A percentile compares a stretch with the other conserved stretches of the same genome.
Conservation (phyloP, 169 alveolate genomes). For the Plasmodium fragile region DNA sequence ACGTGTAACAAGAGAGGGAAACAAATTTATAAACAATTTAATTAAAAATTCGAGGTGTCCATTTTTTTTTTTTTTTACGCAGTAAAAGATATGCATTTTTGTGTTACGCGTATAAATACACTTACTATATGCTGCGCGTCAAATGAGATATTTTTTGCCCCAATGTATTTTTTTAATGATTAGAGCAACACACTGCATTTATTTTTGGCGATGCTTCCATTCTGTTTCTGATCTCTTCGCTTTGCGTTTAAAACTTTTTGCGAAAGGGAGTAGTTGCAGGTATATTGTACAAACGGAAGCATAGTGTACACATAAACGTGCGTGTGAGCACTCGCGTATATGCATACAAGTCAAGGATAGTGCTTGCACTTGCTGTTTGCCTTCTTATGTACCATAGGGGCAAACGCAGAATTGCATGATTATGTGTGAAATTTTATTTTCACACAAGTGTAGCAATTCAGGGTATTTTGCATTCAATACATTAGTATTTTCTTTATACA, state of each 20-base stretch:
- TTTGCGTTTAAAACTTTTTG: neutral
- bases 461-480: neutral
- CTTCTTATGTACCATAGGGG: neutral
- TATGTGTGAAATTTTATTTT: neutral
- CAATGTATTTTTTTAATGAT: neutral
- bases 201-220: neutral
- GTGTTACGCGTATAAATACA: neutral
- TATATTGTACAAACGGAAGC: neutral
- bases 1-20: slow-evolving; percentile 10
- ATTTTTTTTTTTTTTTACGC: slow-evolving; percentile 14
- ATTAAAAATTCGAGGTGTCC: slow-evolving; percentile 17
- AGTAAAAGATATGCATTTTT: neutral
- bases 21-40: slow-evolving; percentile 21
- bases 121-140: neutral
- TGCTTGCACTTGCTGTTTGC: neutral
- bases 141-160: neutral
- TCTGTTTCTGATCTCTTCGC: neutral
- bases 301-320: neutral
- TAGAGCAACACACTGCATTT: neutral
- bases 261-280: neutral
- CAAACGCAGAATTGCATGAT: neutral
- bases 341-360: neutral
- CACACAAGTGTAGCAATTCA: neutral
- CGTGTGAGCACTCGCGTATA: neutral
- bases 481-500: neutral